A percentile compares a stretch with the other conserved stretches of the same genome.
These are phyloP conservation scores for Eucalyptus erythrocorys DNA, from an alignment of 345 rosid genomes.

Conservation along the genomic window DNA sequence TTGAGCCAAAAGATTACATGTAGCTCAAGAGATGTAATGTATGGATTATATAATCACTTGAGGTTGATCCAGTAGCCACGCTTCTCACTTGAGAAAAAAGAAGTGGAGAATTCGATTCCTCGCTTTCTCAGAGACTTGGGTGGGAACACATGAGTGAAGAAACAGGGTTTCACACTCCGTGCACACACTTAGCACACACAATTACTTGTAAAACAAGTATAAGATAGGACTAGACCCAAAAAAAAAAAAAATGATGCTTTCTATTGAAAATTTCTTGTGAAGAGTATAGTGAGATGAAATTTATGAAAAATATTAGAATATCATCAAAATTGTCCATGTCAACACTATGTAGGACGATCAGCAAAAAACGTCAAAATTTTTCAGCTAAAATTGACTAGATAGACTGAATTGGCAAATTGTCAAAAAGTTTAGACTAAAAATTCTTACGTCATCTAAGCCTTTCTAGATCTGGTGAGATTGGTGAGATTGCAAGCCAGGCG, in stretches of 20 bases:
- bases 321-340: too few relatives aligned
- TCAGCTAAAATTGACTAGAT: too few relatives aligned
- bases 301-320: not conserved
- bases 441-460: too few relatives aligned
- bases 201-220: not conserved
- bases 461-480: accelerated
- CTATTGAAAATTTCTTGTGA: not conserved
- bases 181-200: not conserved
- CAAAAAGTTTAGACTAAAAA: too few relatives aligned
- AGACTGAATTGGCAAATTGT: too few relatives aligned
- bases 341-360: accelerated
- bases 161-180: not conserved
- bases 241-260: not conserved
- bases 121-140: not conserved
- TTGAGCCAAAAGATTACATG: not conserved
- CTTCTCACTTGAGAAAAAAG: not conserved
- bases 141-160: accelerated
- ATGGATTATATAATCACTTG: not conserved
- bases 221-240: not conserved
- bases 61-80: not conserved
- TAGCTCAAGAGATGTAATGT: not conserved
- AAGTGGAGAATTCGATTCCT: not conserved
- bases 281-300: not conserved
- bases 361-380: too few relatives aligned
- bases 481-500: accelerated